These are phyloP conservation scores for Psilocybe azurescens DNA, from an alignment of 768 basidiomycete species.

Conservation along the genomic window DNA sequence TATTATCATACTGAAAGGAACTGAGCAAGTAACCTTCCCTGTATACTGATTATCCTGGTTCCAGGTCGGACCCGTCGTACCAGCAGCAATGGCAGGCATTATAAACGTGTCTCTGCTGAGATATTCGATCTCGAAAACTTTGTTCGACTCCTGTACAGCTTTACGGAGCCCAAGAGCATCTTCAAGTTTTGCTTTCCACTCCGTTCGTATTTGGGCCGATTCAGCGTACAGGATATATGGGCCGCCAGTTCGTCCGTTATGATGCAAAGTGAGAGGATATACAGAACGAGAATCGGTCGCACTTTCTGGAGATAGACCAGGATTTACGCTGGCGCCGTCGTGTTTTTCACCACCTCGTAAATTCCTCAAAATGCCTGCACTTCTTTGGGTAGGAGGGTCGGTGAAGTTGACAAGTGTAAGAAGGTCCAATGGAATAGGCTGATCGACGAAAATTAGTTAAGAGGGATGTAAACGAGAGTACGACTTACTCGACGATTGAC, in stretches of 20 bases:
- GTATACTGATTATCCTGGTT: slow-evolving; percentile 75
- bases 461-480: slow-evolving; percentile 3
- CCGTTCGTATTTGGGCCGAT: slow-evolving; percentile 68
- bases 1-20: slow-evolving; percentile 80
- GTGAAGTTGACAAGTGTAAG: slow-evolving; percentile 85
- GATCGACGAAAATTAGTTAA: slow-evolving; percentile 13
- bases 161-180: slow-evolving; percentile 86
- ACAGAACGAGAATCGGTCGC: slow-evolving; percentile 74
- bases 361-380: slow-evolving; percentile 72
- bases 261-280: slow-evolving; percentile 88
- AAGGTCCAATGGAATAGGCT: slow-evolving; percentile 95
- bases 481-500: slow-evolving; percentile 77
- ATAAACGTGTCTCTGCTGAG: slow-evolving; percentile 90
- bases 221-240: slow-evolving; percentile 90
- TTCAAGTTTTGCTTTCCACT: slow-evolving; percentile 91
- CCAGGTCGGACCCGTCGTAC: slow-evolving; percentile 59
- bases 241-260: slow-evolving; percentile 88
- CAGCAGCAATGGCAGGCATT: slow-evolving; percentile 66
- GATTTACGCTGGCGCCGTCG: slow-evolving; percentile 26
- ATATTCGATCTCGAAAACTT: slow-evolving; percentile 92
- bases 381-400: slow-evolving; percentile 78
- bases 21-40: slow-evolving; percentile 93
- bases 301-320: slow-evolving; percentile 39
- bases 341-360: slow-evolving; percentile 49
- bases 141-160: slow-evolving; percentile 91